A percentile compares a stretch with the other conserved stretches of the same genome.
Conservation (phyloP, 2,329 filamentous ascomycete genomes). For the Sarocladium strictum region DNA sequence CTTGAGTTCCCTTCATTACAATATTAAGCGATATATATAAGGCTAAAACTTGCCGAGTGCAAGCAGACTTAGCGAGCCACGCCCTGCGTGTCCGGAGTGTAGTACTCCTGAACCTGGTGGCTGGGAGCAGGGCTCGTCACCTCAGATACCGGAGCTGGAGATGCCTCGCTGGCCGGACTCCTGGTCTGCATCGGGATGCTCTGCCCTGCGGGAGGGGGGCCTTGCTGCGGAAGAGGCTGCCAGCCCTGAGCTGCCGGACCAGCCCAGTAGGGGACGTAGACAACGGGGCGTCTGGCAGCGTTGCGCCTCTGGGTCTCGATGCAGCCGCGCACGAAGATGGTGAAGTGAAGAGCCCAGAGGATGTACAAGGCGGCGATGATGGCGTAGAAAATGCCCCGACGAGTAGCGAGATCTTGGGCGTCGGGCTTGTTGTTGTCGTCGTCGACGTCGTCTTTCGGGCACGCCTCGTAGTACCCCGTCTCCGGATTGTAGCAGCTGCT, state of each 20-base stretch:
- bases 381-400: constrained; percentile 14
- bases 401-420: constrained; percentile 9
- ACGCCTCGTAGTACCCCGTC: constrained; percentile 8
- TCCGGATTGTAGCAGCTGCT: constrained; percentile 14
- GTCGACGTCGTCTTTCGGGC: constrained; percentile 9
- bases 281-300: constrained; percentile 17
- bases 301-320: constrained; percentile 30
- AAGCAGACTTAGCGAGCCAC: background rate
- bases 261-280: constrained; percentile 22
- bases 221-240: constrained; percentile 19
- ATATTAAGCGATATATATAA: no score
- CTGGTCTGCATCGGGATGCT: constrained; percentile 3
- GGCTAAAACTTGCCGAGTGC: no score
- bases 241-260: constrained; percentile 22
- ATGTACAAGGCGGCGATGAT: constrained; percentile 18
- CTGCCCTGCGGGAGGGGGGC: background rate
- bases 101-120: constrained; percentile 8
- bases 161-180: background rate
- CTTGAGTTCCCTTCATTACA: no score
- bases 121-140: background rate
- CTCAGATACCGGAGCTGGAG: background rate
- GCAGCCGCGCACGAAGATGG: constrained; percentile 34
- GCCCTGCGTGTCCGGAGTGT: background rate
- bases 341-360: constrained; percentile 26
- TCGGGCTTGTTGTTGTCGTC: constrained; percentile 4